Evolutionary conservation across 2,329 filamentous ascomycete species (phyloP).

Genomic region (Neocucurbitaria cava): DNA sequence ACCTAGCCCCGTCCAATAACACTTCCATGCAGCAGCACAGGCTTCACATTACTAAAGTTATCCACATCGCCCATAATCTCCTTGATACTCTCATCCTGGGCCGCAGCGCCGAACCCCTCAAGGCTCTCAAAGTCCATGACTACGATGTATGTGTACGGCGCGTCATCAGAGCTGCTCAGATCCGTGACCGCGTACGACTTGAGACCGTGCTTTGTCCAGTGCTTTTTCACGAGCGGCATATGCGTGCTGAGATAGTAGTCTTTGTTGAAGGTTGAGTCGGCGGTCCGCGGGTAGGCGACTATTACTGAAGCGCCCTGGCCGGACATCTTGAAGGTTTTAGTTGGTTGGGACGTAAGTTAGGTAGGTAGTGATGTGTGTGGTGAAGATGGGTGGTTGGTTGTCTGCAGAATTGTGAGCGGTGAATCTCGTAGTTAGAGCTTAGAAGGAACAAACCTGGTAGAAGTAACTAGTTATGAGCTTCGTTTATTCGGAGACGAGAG

Average conservation of each 20-base stretch:
- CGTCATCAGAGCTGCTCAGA: slow-evolving; percentile 24
- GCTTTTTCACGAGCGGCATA: slow-evolving; percentile 54
- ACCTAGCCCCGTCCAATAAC: slow-evolving; percentile 22
- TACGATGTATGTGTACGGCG: slow-evolving; percentile 26
- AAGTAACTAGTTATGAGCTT: too few relatives aligned
- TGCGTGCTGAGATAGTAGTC: slow-evolving; percentile 58
- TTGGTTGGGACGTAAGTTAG: too few relatives aligned
- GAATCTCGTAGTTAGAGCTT: not conserved
- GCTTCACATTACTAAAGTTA: slow-evolving; percentile 47
- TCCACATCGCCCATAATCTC: slow-evolving; percentile 48
- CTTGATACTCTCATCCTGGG: slow-evolving; percentile 25
- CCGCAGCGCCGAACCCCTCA: slow-evolving; percentile 31
- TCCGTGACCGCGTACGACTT: slow-evolving; percentile 33
- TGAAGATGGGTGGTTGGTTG: not conserved
- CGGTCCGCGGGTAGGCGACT: slow-evolving; percentile 53
- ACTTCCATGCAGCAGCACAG: slow-evolving; percentile 34
- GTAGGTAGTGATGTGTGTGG: not conserved
- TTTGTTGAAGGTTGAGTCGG: slow-evolving; percentile 54
- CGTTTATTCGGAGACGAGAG: too few relatives aligned
- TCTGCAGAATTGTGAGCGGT: not conserved
- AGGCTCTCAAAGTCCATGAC: slow-evolving; percentile 34
- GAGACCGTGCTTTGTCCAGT: slow-evolving; percentile 52
- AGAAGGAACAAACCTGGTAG: not conserved
- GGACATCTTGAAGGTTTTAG: slow-evolving; percentile 22
- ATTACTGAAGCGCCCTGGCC: slow-evolving; percentile 21